Evolutionary conservation across 495 filamentous ascomycete species (phyloP).

Genomic region (Aspergillus leporis): DNA sequence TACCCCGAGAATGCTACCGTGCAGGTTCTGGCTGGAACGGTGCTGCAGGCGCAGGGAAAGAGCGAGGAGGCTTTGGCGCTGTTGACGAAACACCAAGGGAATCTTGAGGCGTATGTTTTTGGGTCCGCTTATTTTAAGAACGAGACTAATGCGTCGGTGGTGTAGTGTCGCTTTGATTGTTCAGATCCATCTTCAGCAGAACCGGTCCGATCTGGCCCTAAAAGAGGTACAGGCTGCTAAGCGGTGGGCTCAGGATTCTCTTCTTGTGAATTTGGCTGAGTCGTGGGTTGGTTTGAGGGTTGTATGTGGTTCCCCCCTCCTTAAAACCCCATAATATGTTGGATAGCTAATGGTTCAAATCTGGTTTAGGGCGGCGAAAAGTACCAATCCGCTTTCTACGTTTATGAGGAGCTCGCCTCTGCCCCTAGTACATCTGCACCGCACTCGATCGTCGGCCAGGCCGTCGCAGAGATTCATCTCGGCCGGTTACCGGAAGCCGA

Average conservation of each 20-base stretch:
- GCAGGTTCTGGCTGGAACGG: conserved; percentile 74
- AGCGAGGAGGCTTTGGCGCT: conserved; percentile 80
- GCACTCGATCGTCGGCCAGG: conserved; percentile 75
- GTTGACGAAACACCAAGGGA: conserved; percentile 79
- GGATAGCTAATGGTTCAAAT: conserved; percentile 10
- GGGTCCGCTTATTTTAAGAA: not conserved
- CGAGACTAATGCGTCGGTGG: not conserved
- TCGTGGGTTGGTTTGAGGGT: conserved; percentile 89
- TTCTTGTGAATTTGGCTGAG: conserved; percentile 92
- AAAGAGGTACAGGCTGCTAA: conserved; percentile 89
- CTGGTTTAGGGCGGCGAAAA: conserved; percentile 78
- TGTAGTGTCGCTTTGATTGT: conserved; percentile 69
- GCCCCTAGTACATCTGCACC: conserved; percentile 67
- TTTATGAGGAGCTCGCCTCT: conserved; percentile 95
- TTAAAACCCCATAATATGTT: not conserved
- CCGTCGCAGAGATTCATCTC: conserved; percentile 87
- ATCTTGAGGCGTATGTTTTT: conserved; percentile 71
- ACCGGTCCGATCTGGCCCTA: conserved; percentile 82
- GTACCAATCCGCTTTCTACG: conserved; percentile 97
- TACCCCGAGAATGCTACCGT: conserved; percentile 75
- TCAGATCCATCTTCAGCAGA: conserved; percentile 89
- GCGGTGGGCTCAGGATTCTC: conserved; percentile 92
- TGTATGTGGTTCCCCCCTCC: conserved; percentile 51
- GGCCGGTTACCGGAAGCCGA: conserved; percentile 88
- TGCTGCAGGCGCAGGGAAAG: conserved; percentile 74